Evolutionary conservation across 1,284 basidiomycete genomes (phyloP), one percentile per base, ranked within the genome.

Genomic region (Ustilago hordei): DNA sequence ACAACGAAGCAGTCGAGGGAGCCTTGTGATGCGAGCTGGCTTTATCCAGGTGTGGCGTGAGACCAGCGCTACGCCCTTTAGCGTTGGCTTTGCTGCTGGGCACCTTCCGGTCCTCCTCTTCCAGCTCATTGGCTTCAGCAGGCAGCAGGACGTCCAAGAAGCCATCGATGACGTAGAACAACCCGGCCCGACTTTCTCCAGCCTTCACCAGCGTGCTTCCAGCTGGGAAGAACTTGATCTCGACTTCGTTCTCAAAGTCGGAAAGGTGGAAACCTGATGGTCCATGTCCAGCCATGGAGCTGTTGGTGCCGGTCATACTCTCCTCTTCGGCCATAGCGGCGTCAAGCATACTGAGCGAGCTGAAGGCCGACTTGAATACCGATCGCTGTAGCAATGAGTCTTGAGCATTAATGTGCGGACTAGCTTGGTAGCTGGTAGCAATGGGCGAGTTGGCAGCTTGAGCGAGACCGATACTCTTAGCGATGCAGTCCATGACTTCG

Each of bases 91-190:
- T 69, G 31, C 45, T 60, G 23, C 48, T 60, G 4, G 63, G 55
- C 31, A 38, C 43, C 32, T 56, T 35, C 28, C 52, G 64, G 28
- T 72, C 75, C 7, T 76, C 67, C 17, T 73, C 87, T 11, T 90
- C 88, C 4, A 77, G 69, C 64, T 73, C 66, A 38, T 72, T 77
- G 15, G 69, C 41, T 1, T 77, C 69, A 2, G 88, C 87, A 2
- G 93, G 93, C 50, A 96, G 88, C 36, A 93, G 88, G 50, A 98
- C 95, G 82, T 99, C 96, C 45, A 99, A 88, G 86, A 98, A 95
- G 0, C 96, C 96, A 78, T 99, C 97, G 55, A 99, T 97, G 50
- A 99, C 95, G 82, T 96, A 99, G 89, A 96, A 99, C 32, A 99
- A 88, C 9, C 96, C 96, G 47, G 93, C 93, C 76, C 95, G 92